A percentile compares a stretch with the other conserved stretches of the same genome.
These are phyloP conservation scores for Pleurotus tuber-regium DNA, from an alignment of 768 basidiomycete species.

Conservation along the genomic window DNA sequence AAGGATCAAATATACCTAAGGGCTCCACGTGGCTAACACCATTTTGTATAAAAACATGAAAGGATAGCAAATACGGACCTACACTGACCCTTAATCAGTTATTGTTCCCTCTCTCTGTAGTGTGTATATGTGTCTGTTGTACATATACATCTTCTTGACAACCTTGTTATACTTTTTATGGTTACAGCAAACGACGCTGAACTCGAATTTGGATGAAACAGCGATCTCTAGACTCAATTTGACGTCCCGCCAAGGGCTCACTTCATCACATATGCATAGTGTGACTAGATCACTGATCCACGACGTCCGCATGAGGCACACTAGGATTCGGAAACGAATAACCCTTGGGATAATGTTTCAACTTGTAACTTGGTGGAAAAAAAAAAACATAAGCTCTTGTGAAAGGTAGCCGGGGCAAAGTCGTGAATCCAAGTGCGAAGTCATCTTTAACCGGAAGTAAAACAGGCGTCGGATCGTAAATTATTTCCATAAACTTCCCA, in stretches of 20 bases:
- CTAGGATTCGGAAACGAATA: neutral
- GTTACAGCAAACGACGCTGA: no score
- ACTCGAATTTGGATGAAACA: no score
- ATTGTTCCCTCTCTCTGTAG: no score
- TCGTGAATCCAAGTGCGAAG: neutral
- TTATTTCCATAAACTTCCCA: no score
- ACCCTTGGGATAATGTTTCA: neutral
- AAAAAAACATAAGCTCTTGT: no score
- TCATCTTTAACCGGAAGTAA: no score
- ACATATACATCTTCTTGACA: neutral
- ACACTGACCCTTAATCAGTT: conserved; percentile 2
- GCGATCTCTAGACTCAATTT: no score
- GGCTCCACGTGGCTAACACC: conserved; percentile 8
- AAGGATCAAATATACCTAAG: conserved; percentile 4
- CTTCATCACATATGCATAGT: no score
- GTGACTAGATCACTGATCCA: no score
- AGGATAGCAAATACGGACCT: neutral
- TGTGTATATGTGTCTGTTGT: neutral
- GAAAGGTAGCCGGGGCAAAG: neutral
- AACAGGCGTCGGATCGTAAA: no score
- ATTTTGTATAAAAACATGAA: conserved; percentile 5
- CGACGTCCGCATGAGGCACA: neutral
- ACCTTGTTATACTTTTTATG: neutral
- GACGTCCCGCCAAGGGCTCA: neutral
- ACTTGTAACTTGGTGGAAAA: neutral